phyloP scores from a whole-genome alignment of 2,329 filamentous ascomycete genomes.

The Stachybotrys chlorohalonatus region DNA sequence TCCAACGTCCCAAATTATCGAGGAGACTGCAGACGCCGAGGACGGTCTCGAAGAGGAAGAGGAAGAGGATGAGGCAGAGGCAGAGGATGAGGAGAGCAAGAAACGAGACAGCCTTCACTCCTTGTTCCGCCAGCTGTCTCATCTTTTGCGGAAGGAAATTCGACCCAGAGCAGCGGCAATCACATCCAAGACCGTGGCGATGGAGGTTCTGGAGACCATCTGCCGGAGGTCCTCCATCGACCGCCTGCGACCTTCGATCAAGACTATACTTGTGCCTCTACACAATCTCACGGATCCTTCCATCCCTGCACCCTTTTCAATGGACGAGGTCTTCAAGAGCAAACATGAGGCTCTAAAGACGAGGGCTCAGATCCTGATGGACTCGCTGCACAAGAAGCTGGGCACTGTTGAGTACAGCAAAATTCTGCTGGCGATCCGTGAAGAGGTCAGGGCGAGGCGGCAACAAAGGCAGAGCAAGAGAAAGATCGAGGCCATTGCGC shows the following conservation, averaged over 20 bases:
- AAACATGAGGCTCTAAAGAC: constrained; percentile 63
- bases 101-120: constrained; percentile 51
- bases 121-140: constrained; percentile 69
- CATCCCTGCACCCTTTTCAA: constrained; percentile 62
- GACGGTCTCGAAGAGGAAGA: constrained; percentile 10
- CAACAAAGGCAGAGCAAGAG: constrained; percentile 73
- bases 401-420: constrained; percentile 74
- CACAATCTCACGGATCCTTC: constrained; percentile 77
- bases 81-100: constrained; percentile 36
- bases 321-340: constrained; percentile 59
- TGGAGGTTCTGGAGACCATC: constrained; percentile 66
- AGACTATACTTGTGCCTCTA: constrained; percentile 50
- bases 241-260: constrained; percentile 53
- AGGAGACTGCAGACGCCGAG: constrained; percentile 30
- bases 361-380: constrained; percentile 69
- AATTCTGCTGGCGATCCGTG: constrained; percentile 62
- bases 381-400: constrained; percentile 73
- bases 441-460: constrained; percentile 61
- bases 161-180: constrained; percentile 54
- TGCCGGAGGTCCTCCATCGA: constrained; percentile 49
- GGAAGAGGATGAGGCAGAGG: constrained; percentile 23
- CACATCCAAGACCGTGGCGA: constrained; percentile 64
- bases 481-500: constrained; percentile 75
- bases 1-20: constrained; percentile 24
- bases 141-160: constrained; percentile 69